Evolutionary conservation across 176 grass and related monocot genomes (phyloP).

Genomic region (Thinopyrum elongatum): DNA sequence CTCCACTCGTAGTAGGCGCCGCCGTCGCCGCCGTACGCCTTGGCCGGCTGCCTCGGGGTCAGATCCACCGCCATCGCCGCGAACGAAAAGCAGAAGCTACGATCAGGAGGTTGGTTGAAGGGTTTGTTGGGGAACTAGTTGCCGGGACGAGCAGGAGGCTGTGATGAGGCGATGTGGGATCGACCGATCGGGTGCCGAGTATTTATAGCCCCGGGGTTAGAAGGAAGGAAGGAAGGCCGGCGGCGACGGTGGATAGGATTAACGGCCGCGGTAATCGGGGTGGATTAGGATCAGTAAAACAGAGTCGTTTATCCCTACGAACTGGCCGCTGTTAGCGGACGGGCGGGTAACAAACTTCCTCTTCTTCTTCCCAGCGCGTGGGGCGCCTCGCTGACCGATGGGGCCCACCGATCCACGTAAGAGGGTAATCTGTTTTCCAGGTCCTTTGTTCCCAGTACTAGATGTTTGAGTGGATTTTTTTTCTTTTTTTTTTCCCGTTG

Average conservation of each 20-base stretch:
- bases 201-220: slow-evolving; percentile 18
- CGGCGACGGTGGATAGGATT: background rate
- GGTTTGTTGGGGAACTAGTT: background rate
- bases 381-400: background rate
- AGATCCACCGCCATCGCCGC: slow-evolving; percentile 67
- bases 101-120: background rate
- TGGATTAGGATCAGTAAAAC: background rate
- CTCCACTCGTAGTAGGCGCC: slow-evolving; percentile 73
- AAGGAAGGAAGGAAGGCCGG: background rate
- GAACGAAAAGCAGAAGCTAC: background rate
- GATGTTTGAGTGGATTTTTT: too few species aligned
- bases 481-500: background rate
- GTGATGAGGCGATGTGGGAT: background rate
- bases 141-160: background rate
- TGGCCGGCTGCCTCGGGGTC: slow-evolving; percentile 53
- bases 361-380: background rate
- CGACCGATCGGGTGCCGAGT: background rate
- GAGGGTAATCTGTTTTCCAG: too few species aligned
- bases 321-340: background rate
- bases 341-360: background rate
- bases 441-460: too few species aligned
- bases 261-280: background rate
- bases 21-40: slow-evolving; percentile 53
- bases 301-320: background rate
- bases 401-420: background rate